These are phyloP conservation scores for Botrytis galanthina DNA, from an alignment of 2,329 filamentous ascomycete genomes.

Conservation along the genomic window DNA sequence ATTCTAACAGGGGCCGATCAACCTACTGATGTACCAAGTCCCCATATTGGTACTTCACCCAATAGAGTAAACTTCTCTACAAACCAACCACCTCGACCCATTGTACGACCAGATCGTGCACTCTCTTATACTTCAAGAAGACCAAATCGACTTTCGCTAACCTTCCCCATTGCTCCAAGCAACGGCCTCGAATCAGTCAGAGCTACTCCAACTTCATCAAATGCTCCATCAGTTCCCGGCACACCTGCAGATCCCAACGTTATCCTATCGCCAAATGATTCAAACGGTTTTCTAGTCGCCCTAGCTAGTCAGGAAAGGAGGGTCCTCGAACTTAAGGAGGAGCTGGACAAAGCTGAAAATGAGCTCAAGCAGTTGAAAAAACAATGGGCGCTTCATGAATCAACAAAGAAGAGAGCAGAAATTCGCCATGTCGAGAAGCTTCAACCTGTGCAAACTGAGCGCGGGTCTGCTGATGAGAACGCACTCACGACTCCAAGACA, in stretches of 20 bases:
- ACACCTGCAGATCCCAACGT: slow-evolving; percentile 30
- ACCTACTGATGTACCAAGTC: slow-evolving; percentile 30
- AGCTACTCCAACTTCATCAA: slow-evolving; percentile 37
- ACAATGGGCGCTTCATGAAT: slow-evolving; percentile 78
- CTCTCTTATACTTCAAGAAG: slow-evolving; percentile 33
- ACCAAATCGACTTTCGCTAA: slow-evolving; percentile 38
- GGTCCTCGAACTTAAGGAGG: slow-evolving; percentile 87
- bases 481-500: slow-evolving; percentile 30
- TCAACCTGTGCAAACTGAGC: slow-evolving; percentile 47
- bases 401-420: slow-evolving; percentile 70
- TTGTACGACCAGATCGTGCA: slow-evolving; percentile 29
- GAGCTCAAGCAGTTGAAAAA: slow-evolving; percentile 76
- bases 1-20: slow-evolving; percentile 36
- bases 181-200: slow-evolving; percentile 31
- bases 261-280: slow-evolving; percentile 34
- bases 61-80: slow-evolving; percentile 28
- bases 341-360: slow-evolving; percentile 76
- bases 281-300: slow-evolving; percentile 68
- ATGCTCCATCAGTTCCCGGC: slow-evolving; percentile 31
- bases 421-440: slow-evolving; percentile 59
- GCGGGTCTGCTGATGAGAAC: slow-evolving; percentile 29
- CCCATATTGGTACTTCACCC: slow-evolving; percentile 33
- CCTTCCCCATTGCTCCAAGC: slow-evolving; percentile 37
- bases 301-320: slow-evolving; percentile 89
- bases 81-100: slow-evolving; percentile 26